phyloP scores from a whole-genome alignment of 2,329 filamentous ascomycete species.

The Arthrocladium fulminans region DNA sequence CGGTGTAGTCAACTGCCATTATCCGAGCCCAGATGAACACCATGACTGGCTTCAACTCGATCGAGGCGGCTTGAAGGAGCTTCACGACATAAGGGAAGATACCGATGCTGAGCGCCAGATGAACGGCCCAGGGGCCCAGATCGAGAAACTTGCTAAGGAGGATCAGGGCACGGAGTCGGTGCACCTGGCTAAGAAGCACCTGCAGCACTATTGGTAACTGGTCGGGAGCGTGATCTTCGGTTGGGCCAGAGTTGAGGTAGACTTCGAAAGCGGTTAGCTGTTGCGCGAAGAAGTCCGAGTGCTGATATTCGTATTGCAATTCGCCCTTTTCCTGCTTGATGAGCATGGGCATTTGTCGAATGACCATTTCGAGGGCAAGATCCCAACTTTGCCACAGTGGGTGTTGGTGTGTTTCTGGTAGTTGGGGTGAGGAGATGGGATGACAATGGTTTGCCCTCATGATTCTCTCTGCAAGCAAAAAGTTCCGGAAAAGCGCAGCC shows the following conservation, averaged over 20 bases:
- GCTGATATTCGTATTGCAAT: conserved; percentile 79
- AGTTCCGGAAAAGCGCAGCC: conserved; percentile 93
- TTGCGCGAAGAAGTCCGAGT: conserved; percentile 93
- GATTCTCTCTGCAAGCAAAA: conserved; percentile 84
- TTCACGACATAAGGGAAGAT: conserved; percentile 99
- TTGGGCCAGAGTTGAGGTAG: conserved; percentile 75
- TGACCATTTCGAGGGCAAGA: conserved; percentile 86
- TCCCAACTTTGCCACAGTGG: conserved; percentile 98
- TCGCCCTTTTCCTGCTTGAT: conserved; percentile 66
- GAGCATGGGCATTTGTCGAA: conserved; percentile 78
- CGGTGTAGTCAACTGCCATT: conserved; percentile 86
- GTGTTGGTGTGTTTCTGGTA: conserved; percentile 93
- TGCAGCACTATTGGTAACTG: conserved; percentile 94
- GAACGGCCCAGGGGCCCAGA: conserved; percentile 96
- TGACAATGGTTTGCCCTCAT: conserved; percentile 96
- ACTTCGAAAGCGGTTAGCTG: conserved; percentile 96
- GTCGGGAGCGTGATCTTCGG: conserved; percentile 78
- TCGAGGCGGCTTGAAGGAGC: conserved; percentile 84
- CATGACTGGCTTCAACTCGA: conserved; percentile 95
- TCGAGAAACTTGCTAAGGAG: conserved; percentile 89
- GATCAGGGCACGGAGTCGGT: conserved; percentile 81
- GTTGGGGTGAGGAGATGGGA: conserved; percentile 78
- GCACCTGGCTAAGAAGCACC: conserved; percentile 89
- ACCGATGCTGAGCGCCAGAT: conserved; percentile 90
- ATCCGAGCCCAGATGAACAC: conserved; percentile 98